Evolutionary conservation across 352 stramenopile genomes (phyloP).

Genomic region (Proteromonas lacertae): DNA sequence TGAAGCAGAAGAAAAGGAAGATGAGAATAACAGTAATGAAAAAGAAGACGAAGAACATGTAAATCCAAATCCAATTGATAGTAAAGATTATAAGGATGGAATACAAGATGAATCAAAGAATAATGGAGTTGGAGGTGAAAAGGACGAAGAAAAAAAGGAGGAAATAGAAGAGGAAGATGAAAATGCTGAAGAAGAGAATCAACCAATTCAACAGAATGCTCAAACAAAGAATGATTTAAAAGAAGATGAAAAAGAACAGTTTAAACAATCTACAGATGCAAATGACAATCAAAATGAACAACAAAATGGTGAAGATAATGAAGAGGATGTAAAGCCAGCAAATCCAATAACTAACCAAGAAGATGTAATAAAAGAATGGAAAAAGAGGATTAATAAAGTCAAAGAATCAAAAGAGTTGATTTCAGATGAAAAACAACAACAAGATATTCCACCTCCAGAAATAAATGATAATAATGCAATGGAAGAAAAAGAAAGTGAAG

Average conservation of each 20-base stretch:
- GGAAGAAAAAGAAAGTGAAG: slow-evolving; percentile 9
- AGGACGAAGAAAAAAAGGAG: slow-evolving; percentile 3
- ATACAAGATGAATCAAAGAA: slow-evolving; percentile 14
- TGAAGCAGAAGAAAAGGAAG: slow-evolving; percentile 5
- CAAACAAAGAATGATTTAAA: slow-evolving; percentile 3
- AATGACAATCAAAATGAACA: not conserved
- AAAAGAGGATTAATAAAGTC: slow-evolving; percentile 61
- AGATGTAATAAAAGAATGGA: slow-evolving; percentile 81
- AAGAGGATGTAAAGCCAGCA: slow-evolving; percentile 11
- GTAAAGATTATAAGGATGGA: slow-evolving; percentile 13
- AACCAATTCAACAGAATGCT: slow-evolving; percentile 3
- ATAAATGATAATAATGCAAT: slow-evolving; percentile 6
- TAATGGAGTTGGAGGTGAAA: slow-evolving; percentile 12
- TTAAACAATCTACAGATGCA: not conserved
- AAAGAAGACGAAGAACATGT: slow-evolving; percentile 8
- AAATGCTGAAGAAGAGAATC: slow-evolving; percentile 4
- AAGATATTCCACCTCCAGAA: not conserved
- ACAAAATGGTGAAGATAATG: not conserved
- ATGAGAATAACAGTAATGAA: slow-evolving; percentile 1
- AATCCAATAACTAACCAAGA: slow-evolving; percentile 76
- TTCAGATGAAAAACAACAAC: not conserved
- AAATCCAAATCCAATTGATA: slow-evolving; percentile 14
- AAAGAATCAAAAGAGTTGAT: slow-evolving; percentile 8
- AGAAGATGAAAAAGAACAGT: slow-evolving; percentile 4
- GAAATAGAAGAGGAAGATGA: slow-evolving; percentile 1